Evolutionary conservation across 192 early-diverging fungal genomes (phyloP).

Genomic region (Coemansia sp.): DNA sequence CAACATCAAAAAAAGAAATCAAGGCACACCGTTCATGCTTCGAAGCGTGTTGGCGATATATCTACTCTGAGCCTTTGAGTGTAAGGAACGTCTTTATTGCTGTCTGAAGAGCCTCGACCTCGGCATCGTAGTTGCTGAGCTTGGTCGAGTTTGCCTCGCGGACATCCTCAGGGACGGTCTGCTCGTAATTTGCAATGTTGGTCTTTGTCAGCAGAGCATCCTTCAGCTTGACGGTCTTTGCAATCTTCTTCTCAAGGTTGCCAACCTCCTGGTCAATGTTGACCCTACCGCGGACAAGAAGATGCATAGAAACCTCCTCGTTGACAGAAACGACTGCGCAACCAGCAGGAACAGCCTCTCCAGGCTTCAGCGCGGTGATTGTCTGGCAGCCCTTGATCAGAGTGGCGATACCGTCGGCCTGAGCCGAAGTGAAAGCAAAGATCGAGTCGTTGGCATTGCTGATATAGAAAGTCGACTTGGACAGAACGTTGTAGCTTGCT

Average conservation of each 20-base stretch:
- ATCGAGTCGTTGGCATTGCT: constrained; percentile 52
- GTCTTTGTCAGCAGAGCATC: constrained; percentile 65
- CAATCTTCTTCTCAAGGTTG: constrained; percentile 76
- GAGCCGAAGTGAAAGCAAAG: constrained; percentile 55
- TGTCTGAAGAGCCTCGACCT: constrained; percentile 68
- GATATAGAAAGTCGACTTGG: constrained; percentile 60
- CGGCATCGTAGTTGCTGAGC: constrained; percentile 70
- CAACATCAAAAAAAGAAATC: too few species aligned
- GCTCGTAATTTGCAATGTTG: constrained; percentile 65
- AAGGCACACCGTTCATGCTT: too few species aligned
- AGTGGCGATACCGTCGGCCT: constrained; percentile 66
- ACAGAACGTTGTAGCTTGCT: constrained; percentile 70
- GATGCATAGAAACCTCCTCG: constrained; percentile 69
- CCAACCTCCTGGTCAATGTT: constrained; percentile 81
- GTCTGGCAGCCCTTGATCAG: constrained; percentile 74
- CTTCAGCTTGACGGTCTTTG: constrained; percentile 64
- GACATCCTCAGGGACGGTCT: constrained; percentile 69
- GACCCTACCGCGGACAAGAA: constrained; percentile 79
- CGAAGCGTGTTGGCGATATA: too few species aligned
- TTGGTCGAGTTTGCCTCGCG: constrained; percentile 71
- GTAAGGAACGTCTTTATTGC: constrained; percentile 72
- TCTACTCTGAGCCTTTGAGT: constrained; percentile 52
- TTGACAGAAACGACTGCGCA: constrained; percentile 72
- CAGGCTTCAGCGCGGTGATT: constrained; percentile 60
- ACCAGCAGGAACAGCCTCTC: constrained; percentile 67